Base-by-base conservation (phyloP, 139 green algal genomes). In the Chlamydomonas schloesseri region DNA sequence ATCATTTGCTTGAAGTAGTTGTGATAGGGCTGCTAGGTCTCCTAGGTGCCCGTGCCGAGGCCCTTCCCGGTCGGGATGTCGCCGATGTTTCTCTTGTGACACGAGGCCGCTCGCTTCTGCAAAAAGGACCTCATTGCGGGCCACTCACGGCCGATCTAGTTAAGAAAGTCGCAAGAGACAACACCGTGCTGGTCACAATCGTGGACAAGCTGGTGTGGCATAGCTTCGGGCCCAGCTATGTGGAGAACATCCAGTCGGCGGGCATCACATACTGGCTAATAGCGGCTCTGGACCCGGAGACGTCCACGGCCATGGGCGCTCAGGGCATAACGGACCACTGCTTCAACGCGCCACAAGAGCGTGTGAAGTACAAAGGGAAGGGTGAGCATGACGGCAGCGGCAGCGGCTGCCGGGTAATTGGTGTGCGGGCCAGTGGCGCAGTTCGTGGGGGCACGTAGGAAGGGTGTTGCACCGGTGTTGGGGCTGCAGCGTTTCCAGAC, bases 301-400 rank as follows among this genome's bases (percentile, higher is more conserved):
- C 73, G 4, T 83, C 83, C 14, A 17, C 72, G 64, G 77, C 83
- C 1, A 31, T 89, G 33, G 84, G 34, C 1, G 23, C 68, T 1
- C 50, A 37, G 53, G 74, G 68, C 6, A 34, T 86, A 0, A 11
- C 46, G 68, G 20, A 37, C 20, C 78, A 88, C 23, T 88, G 83
- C 73, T 88, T 88, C 60, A 88, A 88, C 50, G 84, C 84, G 31
- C 84, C 84, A 21, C 72, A 83, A 64, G 84, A 89, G 14, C 50
- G 60, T 46, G 73, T 89, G 2, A 68, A 67, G 36, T 89, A 89
- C 65, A 83, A 84, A 55, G 84, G 84, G 6, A 36, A 71, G 37
- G 73, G 83, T 88, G 58, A 50, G 42, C 6, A 50, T 13, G 42
- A 8, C 42, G 42, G 6, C 42, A 50, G 42, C 42, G 42, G 65